Base-by-base conservation (phyloP, 1,139 yeast species). In the Hyphopichia khmerensis region DNA sequence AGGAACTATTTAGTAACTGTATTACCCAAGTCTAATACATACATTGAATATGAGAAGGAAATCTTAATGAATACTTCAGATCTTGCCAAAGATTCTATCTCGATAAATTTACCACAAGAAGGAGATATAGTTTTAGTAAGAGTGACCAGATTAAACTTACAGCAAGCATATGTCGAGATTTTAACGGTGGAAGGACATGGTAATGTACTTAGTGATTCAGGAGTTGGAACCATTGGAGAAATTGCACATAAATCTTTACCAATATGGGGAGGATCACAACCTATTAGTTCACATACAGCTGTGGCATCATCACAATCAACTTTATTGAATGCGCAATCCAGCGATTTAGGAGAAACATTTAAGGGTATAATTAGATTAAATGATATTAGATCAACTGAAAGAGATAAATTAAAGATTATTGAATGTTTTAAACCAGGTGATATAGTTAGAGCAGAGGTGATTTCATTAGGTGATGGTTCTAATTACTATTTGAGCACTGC, bases 341-440 rank as follows among this genome's bases (percentile, higher is more conserved):
- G 78, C 21, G 96, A 89, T 53, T 66, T 87, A 35, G 96, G 96
- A 1, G 99, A 93, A 58, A 89, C 88, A 24, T 93, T 88, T 67
- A 88, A 87, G 52, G 99, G 96, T 1, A 75, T 91, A 11, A 86
- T 95, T 38, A 71, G 98, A 55, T 72, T 87, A 2, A 96, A 89
- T 61, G 99, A 95, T 63, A 82, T 95, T 2, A 75, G 98, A 45
- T 84, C 93, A 32, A 88, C 96, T 0, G 97, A 93, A 52, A 75
- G 96, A 56, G 99, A 93, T 59, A 83, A 82, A 57, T 91, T 90
- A 27, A 84, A 84, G 57, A 77, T 93, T 33, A 76, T 81, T 43
- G 89, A 87, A 31, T 76, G 89, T 56, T 95, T 85, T 65, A 78
- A 79, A 51, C 98, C 99, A 0, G 98, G 98, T 8, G 99, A 95